Percentiles rank a stretch among this genome's conserved stretches.
These are phyloP conservation scores for Phaeomoniella chlamydospora DNA, from an alignment of 2,329 filamentous ascomycete genomes.

Conservation along the genomic window DNA sequence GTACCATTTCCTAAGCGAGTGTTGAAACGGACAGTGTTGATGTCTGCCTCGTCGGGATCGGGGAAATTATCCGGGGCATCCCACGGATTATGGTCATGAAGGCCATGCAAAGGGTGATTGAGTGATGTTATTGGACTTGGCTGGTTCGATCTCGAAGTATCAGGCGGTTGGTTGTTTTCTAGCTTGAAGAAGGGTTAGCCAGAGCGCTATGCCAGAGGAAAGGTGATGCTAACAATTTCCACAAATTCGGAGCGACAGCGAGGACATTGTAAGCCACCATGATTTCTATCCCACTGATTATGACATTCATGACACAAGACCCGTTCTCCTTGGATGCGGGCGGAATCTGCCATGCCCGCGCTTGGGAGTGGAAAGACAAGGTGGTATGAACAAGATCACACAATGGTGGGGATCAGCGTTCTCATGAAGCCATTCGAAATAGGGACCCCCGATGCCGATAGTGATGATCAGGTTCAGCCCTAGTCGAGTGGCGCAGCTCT, in stretches of 20 bases:
- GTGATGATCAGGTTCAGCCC: too few species aligned
- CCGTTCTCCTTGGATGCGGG: slow-evolving; percentile 42
- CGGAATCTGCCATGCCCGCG: slow-evolving; percentile 18
- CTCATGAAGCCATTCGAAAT: neutral
- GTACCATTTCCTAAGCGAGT: slow-evolving; percentile 8
- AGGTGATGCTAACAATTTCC: slow-evolving; percentile 57
- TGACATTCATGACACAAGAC: slow-evolving; percentile 76
- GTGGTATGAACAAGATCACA: neutral
- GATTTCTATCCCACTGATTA: slow-evolving; percentile 66
- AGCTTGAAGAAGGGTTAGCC: slow-evolving; percentile 3
- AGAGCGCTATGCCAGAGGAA: neutral
- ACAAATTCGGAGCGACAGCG: slow-evolving; percentile 64
- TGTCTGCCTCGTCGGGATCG: slow-evolving; percentile 29
- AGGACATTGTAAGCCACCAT: slow-evolving; percentile 58
- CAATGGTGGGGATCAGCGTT: neutral
- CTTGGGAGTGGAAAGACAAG: neutral
- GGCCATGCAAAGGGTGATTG: neutral
- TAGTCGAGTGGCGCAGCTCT: too few species aligned
- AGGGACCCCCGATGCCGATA: too few species aligned
- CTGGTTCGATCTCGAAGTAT: slow-evolving; percentile 2
- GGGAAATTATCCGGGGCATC: slow-evolving; percentile 20
- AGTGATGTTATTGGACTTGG: slow-evolving; percentile 14
- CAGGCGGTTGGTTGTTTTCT: neutral
- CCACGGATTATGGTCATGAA: slow-evolving; percentile 32
- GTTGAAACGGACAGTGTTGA: slow-evolving; percentile 10